A percentile compares a stretch with the other conserved stretches of the same genome.
phyloP scores from a whole-genome alignment of 2,329 filamentous ascomycete species.

The Cryphonectria carpinicola region DNA sequence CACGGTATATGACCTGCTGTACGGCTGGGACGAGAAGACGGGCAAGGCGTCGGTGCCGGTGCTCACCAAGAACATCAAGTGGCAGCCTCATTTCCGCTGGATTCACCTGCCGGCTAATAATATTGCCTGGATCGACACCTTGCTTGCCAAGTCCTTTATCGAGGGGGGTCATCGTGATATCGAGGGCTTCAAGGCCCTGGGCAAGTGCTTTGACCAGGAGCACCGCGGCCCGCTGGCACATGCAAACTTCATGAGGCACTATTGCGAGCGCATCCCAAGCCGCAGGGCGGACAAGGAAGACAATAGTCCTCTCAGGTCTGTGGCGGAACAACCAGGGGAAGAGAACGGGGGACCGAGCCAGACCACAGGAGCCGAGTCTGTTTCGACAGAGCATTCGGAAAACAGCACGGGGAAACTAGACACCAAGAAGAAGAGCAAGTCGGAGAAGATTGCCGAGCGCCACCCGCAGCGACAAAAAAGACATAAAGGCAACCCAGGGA shows the following conservation, averaged over 20 bases:
- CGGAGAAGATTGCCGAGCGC: slow-evolving; percentile 41
- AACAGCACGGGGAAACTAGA: slow-evolving; percentile 33
- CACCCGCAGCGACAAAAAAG: slow-evolving; percentile 41
- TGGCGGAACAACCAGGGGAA: slow-evolving; percentile 29
- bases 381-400: slow-evolving; percentile 30
- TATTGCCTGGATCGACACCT: slow-evolving; percentile 64
- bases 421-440: slow-evolving; percentile 42
- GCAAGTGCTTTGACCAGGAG: slow-evolving; percentile 64
- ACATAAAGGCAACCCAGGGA: slow-evolving; percentile 41
- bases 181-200: slow-evolving; percentile 65
- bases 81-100: slow-evolving; percentile 54
- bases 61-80: slow-evolving; percentile 48
- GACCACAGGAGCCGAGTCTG: slow-evolving; percentile 17
- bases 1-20: slow-evolving; percentile 56
- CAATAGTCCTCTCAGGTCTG: slow-evolving; percentile 32
- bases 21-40: slow-evolving; percentile 51
- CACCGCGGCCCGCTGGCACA: slow-evolving; percentile 62
- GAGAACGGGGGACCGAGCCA: slow-evolving; percentile 3
- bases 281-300: slow-evolving; percentile 40
- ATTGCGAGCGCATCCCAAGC: slow-evolving; percentile 55
- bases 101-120: slow-evolving; percentile 59
- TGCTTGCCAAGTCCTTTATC: slow-evolving; percentile 67
- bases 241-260: slow-evolving; percentile 65
- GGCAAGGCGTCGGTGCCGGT: slow-evolving; percentile 52
- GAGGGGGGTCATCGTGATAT: slow-evolving; percentile 66